Evolutionary conservation across 140 eudicot species (phyloP).

Genomic region (Artemisia princeps): DNA sequence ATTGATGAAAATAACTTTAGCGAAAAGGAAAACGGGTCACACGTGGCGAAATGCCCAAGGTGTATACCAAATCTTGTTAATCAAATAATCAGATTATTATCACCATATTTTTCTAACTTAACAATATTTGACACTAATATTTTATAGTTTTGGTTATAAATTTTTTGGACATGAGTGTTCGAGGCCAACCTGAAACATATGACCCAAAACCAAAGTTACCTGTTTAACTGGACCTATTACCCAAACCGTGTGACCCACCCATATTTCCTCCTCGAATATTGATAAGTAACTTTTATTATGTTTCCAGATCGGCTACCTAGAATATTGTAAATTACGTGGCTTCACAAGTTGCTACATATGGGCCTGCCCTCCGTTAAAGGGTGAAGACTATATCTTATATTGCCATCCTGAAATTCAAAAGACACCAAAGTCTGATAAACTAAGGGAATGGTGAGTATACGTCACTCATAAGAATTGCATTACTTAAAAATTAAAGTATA

Average conservation of each 20-base stretch:
- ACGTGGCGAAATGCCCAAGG: too few relatives aligned
- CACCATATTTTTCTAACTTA: too few relatives aligned
- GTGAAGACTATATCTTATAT: conserved; percentile 92
- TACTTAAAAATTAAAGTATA: too few relatives aligned
- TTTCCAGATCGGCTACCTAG: conserved; percentile 79
- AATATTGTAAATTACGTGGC: conserved; percentile 80
- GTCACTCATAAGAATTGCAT: too few relatives aligned
- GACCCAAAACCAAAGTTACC: not conserved
- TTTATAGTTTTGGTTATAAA: too few relatives aligned
- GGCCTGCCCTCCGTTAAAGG: conserved; percentile 99
- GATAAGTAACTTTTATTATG: conserved; percentile 1
- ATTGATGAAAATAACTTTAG: not conserved
- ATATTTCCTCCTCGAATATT: not conserved
- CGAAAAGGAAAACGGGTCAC: too few relatives aligned
- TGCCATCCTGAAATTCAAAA: conserved; percentile 98
- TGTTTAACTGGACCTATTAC: not conserved
- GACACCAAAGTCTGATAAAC: conserved; percentile 93
- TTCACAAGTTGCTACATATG: conserved; percentile 95
- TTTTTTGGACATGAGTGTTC: too few relatives aligned
- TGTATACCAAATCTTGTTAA: too few relatives aligned
- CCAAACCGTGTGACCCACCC: not conserved
- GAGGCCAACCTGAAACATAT: too few relatives aligned
- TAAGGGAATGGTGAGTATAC: conserved; percentile 78
- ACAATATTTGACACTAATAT: too few relatives aligned
- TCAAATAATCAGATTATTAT: too few relatives aligned